Conservation (phyloP, 495 filamentous ascomycete genomes). For the Penicillium lagena region DNA sequence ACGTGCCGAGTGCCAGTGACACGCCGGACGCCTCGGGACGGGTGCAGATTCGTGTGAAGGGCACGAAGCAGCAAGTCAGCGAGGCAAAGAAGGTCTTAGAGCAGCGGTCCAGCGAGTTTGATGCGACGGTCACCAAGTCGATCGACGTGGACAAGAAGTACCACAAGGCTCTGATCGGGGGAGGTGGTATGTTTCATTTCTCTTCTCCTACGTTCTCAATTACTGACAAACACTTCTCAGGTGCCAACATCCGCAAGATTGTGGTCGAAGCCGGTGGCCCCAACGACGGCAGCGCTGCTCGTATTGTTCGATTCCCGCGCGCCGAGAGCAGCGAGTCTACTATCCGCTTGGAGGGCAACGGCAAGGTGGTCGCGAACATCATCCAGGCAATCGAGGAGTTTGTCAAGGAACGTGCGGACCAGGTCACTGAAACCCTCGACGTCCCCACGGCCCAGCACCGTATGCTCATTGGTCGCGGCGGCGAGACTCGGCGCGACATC, state of each 20-base stretch:
- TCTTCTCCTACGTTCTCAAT: background rate
- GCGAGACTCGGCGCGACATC: constrained; percentile 75
- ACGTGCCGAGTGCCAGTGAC: constrained; percentile 68
- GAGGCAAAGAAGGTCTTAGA: constrained; percentile 83
- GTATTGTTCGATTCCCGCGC: constrained; percentile 88
- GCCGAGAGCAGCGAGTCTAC: constrained; percentile 65
- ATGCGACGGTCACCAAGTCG: constrained; percentile 75
- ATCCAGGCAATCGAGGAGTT: constrained; percentile 71
- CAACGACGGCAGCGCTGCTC: constrained; percentile 71
- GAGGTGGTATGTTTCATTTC: constrained; percentile 59
- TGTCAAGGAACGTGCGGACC: constrained; percentile 70
- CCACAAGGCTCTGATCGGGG: constrained; percentile 84
- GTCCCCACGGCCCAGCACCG: constrained; percentile 84
- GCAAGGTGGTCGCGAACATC: constrained; percentile 82
- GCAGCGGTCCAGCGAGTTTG: constrained; percentile 76
- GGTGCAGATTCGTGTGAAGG: constrained; percentile 83
- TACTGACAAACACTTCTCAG: constrained; percentile 46
- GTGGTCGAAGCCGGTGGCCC: constrained; percentile 84
- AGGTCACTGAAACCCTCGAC: constrained; percentile 68
- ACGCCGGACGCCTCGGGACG: constrained; percentile 53
- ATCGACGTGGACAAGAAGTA: constrained; percentile 87
- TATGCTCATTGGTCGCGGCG: constrained; percentile 84
- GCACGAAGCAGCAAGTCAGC: constrained; percentile 81
- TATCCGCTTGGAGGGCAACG: constrained; percentile 80
- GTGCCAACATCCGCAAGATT: constrained; percentile 79